These are phyloP conservation scores for Priceomyces fermenticarens DNA, from an alignment of 805 yeast species.

Conservation along the genomic window DNA sequence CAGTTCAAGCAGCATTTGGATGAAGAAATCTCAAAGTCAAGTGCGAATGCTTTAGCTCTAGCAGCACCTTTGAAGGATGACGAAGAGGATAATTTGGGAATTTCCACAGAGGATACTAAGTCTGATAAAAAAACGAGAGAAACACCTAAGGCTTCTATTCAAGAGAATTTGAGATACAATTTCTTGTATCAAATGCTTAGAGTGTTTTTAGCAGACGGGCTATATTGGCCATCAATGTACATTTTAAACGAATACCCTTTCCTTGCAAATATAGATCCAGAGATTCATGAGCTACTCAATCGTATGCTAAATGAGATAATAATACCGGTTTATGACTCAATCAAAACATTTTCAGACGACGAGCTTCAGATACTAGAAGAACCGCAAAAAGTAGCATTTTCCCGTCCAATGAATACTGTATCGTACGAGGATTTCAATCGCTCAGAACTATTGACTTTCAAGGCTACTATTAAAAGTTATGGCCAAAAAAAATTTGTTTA, in stretches of 20 bases:
- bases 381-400: slow-evolving; percentile 18
- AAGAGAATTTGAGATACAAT: slow-evolving; percentile 18
- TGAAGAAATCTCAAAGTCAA: slow-evolving; percentile 56
- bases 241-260: slow-evolving; percentile 62
- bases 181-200: slow-evolving; percentile 42
- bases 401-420: slow-evolving; percentile 25
- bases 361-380: slow-evolving; percentile 21
- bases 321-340: slow-evolving; percentile 40
- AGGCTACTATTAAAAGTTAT: slow-evolving; percentile 22
- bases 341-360: slow-evolving; percentile 16
- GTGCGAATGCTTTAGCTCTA: slow-evolving; percentile 76
- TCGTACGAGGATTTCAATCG: slow-evolving; percentile 21
- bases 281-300: slow-evolving; percentile 45
- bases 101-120: slow-evolving; percentile 8
- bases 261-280: slow-evolving; percentile 52
- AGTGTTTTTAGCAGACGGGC: slow-evolving; percentile 54
- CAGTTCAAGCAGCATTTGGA: slow-evolving; percentile 46
- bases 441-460: slow-evolving; percentile 24
- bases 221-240: slow-evolving; percentile 58
- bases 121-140: slow-evolving; percentile 7
- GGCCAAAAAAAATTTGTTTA: slow-evolving; percentile 26
- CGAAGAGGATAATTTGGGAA: slow-evolving; percentile 44
- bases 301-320: slow-evolving; percentile 49
- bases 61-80: slow-evolving; percentile 82
- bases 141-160: slow-evolving; percentile 9